Evolutionary conservation across 208 protist species (phyloP), one percentile per base, ranked within the genome.

Genomic region (Leishmania major): DNA sequence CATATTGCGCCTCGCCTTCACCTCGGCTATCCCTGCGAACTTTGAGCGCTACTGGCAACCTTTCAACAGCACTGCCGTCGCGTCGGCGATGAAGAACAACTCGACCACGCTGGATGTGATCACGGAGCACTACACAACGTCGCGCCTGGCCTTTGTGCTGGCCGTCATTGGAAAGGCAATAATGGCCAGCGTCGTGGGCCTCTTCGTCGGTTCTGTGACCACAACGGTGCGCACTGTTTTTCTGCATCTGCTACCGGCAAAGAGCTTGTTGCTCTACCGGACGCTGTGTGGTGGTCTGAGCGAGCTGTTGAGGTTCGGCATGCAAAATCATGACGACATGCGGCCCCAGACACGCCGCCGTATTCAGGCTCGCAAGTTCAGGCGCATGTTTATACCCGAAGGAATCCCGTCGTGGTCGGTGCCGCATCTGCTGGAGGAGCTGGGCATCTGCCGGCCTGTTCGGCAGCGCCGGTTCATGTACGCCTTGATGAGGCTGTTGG

Each of bases 341-440:
- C 89, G 87, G 4, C 93, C 93, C 10, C 89, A 92, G n/a, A 87
- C 86, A 62, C 89, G 93, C 4, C 79, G 88, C 25, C 69, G 80
- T 31, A 84, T 94, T 45, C 91, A 96, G 77, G 53, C 72, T 2
- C 88, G 88, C 37, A 95, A 96, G 80, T 94, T 96, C 79, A 77
- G 77, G 10, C 88, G 89, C 28, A 79, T 96, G 13, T 95, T 94
- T 80, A 86, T 70, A 1, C 49, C 82, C 4, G 71, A 85, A 49
- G 93, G 93, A 25, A 95, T 96, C 67, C 91, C 91, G 43, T 89
- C 87, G 43, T 95, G 92, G 91, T 75, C 89, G 6, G 70, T 96
- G 62, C 90, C 89, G n/a, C 93, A 95, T 66, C 85, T 96, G 2
- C 86, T 96, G 43, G 93, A 96, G 77, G 93, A 95, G 80, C 81